Evolutionary conservation across 805 yeast genomes (phyloP).

Genomic region (Saccharomycopsis sp.): DNA sequence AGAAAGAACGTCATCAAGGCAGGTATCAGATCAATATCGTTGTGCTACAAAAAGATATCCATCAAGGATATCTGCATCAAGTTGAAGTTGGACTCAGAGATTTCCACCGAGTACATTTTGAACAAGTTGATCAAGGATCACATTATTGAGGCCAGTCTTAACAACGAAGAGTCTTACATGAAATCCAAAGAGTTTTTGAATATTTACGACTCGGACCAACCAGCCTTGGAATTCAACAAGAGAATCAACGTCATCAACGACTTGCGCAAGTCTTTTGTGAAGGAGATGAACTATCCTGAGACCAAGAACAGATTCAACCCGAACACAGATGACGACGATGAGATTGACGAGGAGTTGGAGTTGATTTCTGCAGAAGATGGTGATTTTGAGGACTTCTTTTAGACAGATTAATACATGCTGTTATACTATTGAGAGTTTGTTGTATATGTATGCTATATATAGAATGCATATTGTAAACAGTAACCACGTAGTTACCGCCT

Average conservation of each 20-base stretch:
- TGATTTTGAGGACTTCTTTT: constrained; percentile 41
- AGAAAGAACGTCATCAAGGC: constrained; percentile 97
- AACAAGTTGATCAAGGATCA: constrained; percentile 96
- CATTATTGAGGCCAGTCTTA: constrained; percentile 89
- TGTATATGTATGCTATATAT: too few species aligned
- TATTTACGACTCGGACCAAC: constrained; percentile 79
- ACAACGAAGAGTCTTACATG: constrained; percentile 87
- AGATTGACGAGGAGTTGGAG: constrained; percentile 20
- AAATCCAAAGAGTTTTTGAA: constrained; percentile 83
- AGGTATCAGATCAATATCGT: constrained; percentile 87
- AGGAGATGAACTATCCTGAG: constrained; percentile 88
- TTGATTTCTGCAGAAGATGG: constrained; percentile 37
- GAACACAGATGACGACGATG: constrained; percentile 3
- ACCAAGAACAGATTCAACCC: constrained; percentile 25
- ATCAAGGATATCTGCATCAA: constrained; percentile 90
- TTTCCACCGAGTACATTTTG: constrained; percentile 93
- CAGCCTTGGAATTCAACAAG: constrained; percentile 84
- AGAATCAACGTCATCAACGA: constrained; percentile 89
- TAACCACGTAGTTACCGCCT: too few species aligned
- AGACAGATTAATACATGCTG: neutral
- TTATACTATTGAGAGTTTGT: too few species aligned
- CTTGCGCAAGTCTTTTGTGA: constrained; percentile 85
- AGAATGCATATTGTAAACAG: too few species aligned
- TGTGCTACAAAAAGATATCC: constrained; percentile 86
- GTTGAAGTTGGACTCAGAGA: constrained; percentile 86